Conservation (phyloP, 371 early-diverging fungal genomes). For the Syncephalastrum monosporum region DNA sequence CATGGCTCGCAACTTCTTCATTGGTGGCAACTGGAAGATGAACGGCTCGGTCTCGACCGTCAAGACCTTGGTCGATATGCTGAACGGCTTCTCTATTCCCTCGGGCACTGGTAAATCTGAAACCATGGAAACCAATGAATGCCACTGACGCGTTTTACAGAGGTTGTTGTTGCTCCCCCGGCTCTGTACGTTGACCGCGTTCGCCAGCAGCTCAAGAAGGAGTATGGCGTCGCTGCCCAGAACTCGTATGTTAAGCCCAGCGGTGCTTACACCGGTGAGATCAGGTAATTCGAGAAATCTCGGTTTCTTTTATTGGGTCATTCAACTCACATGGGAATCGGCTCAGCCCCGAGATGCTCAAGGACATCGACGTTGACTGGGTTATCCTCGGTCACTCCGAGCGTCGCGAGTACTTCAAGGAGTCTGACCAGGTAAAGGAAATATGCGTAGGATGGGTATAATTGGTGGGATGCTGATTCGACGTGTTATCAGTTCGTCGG, state of each 20-base stretch:
- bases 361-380: conserved; percentile 95
- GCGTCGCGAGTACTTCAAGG: conserved; percentile 92
- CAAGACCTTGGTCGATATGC: conserved; percentile 68
- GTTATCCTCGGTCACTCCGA: conserved; percentile 99
- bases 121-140: conserved; percentile 1
- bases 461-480: neutral
- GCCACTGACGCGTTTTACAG: conserved; percentile 37
- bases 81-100: conserved; percentile 68
- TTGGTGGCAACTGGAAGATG: conserved; percentile 96
- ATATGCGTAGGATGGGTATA: neutral
- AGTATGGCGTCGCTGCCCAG: conserved; percentile 95
- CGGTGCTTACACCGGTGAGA: conserved; percentile 99
- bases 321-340: conserved; percentile 1
- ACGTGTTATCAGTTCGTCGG: conserved; percentile 57
- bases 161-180: conserved; percentile 98
- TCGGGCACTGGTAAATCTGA: conserved; percentile 39
- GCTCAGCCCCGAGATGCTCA: conserved; percentile 87
- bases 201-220: conserved; percentile 71
- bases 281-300: conserved; percentile 61
- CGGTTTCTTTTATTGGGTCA: neutral
- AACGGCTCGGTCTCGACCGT: conserved; percentile 82
- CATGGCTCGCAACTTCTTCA: conserved; percentile 69
- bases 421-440: conserved; percentile 76
- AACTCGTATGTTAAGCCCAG: conserved; percentile 85
- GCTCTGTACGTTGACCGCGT: conserved; percentile 88